These are phyloP conservation scores for Mucor piriformis DNA, from an alignment of 371 early-diverging fungal genomes.

Conservation along the genomic window DNA sequence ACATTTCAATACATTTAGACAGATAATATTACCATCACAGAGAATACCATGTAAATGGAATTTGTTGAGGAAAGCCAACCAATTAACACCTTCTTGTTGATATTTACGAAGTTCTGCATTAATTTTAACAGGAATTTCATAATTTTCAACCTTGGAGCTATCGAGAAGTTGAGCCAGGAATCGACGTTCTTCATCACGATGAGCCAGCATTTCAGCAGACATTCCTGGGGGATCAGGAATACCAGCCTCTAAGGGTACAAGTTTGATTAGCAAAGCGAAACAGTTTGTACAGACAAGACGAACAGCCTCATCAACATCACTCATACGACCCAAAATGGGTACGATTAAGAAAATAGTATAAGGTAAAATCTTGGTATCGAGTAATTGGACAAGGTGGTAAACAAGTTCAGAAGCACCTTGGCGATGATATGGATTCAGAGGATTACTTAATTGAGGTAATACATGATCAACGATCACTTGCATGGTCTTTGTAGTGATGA, in stretches of 20 bases:
- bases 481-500: slow-evolving; percentile 76
- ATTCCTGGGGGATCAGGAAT: slow-evolving; percentile 92
- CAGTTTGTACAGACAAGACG: slow-evolving; percentile 88
- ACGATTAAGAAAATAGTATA: slow-evolving; percentile 95
- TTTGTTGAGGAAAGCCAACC: slow-evolving; percentile 96
- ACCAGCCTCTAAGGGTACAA: slow-evolving; percentile 90
- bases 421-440: slow-evolving; percentile 67
- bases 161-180: slow-evolving; percentile 94
- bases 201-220: slow-evolving; percentile 73
- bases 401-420: slow-evolving; percentile 88
- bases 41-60: slow-evolving; percentile 97
- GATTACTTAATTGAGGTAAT: slow-evolving; percentile 80
- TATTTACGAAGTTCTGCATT: slow-evolving; percentile 93
- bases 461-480: slow-evolving; percentile 76
- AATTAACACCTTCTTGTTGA: slow-evolving; percentile 97
- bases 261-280: slow-evolving; percentile 93
- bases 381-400: slow-evolving; percentile 67
- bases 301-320: slow-evolving; percentile 88
- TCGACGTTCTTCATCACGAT: slow-evolving; percentile 83
- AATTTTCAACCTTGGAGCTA: slow-evolving; percentile 83
- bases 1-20: background rate
- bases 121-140: slow-evolving; percentile 86
- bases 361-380: slow-evolving; percentile 82
- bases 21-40: slow-evolving; percentile 82
- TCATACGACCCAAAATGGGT: slow-evolving; percentile 98